Base-by-base conservation (phyloP, 1,284 basidiomycete species). In the Pholiota adiposa region DNA sequence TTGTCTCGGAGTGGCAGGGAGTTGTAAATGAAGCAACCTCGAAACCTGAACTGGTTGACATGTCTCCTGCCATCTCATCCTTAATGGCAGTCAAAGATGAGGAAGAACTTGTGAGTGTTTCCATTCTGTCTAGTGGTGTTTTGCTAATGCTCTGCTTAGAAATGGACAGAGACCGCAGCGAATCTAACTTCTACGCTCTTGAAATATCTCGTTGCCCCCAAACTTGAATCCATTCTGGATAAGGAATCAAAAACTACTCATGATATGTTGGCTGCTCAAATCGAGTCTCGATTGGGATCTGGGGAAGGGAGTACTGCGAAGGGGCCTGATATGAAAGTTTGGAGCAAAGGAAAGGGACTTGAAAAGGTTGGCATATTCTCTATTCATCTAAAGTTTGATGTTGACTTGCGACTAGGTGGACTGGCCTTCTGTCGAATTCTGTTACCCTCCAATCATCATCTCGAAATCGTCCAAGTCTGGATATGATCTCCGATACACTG, bases 391-490 rank as follows among this genome's bases (percentile, higher is more conserved):
- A 31, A 36, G 54, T 19, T 50, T 54, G 25, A 38, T 60, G 38
- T 27, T 43, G 48, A 46, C 48, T 55, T 56, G 48, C 64, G 46
- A 49, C 44, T 65, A 95, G 92, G 83, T 96, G 59, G 96, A 99
- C 72, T 95, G 93, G 82, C 80, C 82, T 25, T 85, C 90, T 11
- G 91, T 93, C 2, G 96, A 98, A 75, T 97, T 96, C 77, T 93
- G 94, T 66, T 98, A 97, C 74, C 88, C 93, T 4, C 96, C 97
- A 2, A 96, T 98, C 72, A 93, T 98, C 69, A 96, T 98, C 71
- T 98, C 96, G 2, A 92, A 91, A 56, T 92, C 93, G 16, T 88
- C 88, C 41, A 84, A 81, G 61, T 79, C 83, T 4, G 91, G 93
- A 12, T 98, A 97, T 72, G 96, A 98, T 71, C 81, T 98, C 53